A percentile compares a stretch with the other conserved stretches of the same genome.
Conservation (phyloP, 1,284 basidiomycete genomes). For the Irpex sp. region DNA sequence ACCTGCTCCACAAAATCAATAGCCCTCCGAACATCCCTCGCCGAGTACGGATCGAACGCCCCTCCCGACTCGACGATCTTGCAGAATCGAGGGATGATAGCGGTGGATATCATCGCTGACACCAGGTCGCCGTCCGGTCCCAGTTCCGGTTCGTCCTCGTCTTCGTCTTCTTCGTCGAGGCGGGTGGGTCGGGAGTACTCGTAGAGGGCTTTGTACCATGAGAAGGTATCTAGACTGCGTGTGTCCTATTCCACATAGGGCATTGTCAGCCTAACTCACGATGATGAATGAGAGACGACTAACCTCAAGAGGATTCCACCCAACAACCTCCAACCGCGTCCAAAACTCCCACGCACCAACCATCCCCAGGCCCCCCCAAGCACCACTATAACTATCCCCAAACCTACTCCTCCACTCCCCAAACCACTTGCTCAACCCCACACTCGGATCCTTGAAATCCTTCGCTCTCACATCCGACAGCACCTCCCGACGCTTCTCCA, state of each 20-base stretch:
- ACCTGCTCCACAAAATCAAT: slow-evolving; percentile 81
- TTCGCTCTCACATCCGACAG: slow-evolving; percentile 85
- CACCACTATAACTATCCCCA: slow-evolving; percentile 80
- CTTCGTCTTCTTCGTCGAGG: slow-evolving; percentile 30
- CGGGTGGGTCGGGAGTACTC: slow-evolving; percentile 66
- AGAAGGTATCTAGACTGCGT: slow-evolving; percentile 71
- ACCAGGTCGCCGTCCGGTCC: slow-evolving; percentile 87
- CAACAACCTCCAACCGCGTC: slow-evolving; percentile 81
- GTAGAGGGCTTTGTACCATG: slow-evolving; percentile 80
- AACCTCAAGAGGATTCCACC: slow-evolving; percentile 87
- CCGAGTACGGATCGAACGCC: slow-evolving; percentile 81
- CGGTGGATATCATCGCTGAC: slow-evolving; percentile 82
- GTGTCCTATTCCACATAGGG: slow-evolving; percentile 39
- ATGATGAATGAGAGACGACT: slow-evolving; percentile 20
- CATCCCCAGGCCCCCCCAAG: slow-evolving; percentile 87
- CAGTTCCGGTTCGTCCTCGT: slow-evolving; percentile 48
- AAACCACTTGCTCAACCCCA: slow-evolving; percentile 72
- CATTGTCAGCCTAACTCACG: no score
- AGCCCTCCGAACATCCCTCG: slow-evolving; percentile 57
- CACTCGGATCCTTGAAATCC: slow-evolving; percentile 82
- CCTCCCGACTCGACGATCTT: slow-evolving; percentile 64
- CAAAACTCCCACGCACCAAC: slow-evolving; percentile 97
- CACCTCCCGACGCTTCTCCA: slow-evolving; percentile 48
- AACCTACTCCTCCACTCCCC: slow-evolving; percentile 76
- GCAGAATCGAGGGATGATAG: slow-evolving; percentile 74